Evolutionary conservation across 345 rosid genomes (phyloP).

Genomic region (Adansonia digitata): DNA sequence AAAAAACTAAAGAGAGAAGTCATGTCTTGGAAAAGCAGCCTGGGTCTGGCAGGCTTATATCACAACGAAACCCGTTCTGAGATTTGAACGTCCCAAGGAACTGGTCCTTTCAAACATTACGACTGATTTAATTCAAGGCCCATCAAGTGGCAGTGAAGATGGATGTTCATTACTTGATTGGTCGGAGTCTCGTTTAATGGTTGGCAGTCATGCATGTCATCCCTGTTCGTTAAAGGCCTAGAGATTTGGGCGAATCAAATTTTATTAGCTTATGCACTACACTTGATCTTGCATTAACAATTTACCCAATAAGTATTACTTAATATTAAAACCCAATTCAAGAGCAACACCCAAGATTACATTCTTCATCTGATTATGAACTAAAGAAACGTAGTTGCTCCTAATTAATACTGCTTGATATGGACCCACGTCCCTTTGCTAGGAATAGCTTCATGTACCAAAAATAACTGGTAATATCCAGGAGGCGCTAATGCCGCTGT

Average conservation of each 20-base stretch:
- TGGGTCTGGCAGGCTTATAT: no score
- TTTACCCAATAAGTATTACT: background rate
- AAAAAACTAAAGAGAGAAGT: no score
- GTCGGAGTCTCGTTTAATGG: background rate
- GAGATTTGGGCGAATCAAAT: background rate
- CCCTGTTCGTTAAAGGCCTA: background rate
- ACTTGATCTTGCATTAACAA: background rate
- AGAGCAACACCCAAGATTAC: background rate
- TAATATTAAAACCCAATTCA: background rate
- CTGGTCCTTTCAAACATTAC: background rate
- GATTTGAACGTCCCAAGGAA: background rate
- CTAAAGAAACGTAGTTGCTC: background rate
- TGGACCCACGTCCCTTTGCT: conserved; percentile 39
- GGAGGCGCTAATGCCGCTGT: conserved; percentile 39
- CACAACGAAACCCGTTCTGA: background rate
- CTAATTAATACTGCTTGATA: conserved; percentile 3
- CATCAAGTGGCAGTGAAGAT: conserved; percentile 1
- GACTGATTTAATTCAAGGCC: background rate
- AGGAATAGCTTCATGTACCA: conserved; percentile 37
- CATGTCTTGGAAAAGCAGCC: no score
- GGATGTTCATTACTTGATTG: background rate
- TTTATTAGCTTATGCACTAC: background rate
- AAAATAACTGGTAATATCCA: conserved; percentile 37
- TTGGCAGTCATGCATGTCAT: background rate
- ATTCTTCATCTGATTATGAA: background rate